Evolutionary conservation across 1,139 yeast species (phyloP).

Genomic region (Sugiyamaella japonica): DNA sequence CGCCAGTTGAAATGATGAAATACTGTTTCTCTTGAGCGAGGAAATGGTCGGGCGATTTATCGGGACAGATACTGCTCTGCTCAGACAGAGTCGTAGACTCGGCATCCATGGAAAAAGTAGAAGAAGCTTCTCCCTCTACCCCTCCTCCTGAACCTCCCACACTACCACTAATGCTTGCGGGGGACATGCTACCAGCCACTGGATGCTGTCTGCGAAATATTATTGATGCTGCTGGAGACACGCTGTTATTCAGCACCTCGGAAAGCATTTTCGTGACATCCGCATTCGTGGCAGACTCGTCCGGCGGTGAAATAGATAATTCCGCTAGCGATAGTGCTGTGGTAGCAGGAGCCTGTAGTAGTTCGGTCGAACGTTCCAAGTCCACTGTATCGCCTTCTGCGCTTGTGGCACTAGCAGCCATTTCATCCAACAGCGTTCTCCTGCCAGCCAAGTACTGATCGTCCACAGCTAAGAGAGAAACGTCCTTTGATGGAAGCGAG

Average conservation of each 20-base stretch:
- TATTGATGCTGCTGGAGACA: not conserved
- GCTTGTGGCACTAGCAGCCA: not conserved
- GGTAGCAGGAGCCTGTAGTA: constrained; percentile 29
- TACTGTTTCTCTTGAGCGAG: constrained; percentile 61
- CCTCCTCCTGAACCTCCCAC: no score
- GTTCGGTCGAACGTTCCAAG: constrained; percentile 14
- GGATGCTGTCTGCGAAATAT: not conserved
- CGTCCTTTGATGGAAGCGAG: not conserved
- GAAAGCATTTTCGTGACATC: constrained; percentile 33
- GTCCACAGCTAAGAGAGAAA: not conserved
- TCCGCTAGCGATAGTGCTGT: constrained; percentile 29
- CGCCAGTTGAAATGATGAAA: constrained; percentile 84
- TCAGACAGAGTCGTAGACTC: not conserved
- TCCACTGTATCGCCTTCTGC: not conserved
- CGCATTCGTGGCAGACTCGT: not conserved
- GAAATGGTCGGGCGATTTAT: constrained; percentile 34
- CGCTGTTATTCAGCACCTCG: constrained; percentile 28
- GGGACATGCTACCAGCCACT: not conserved
- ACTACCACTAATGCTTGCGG: not conserved
- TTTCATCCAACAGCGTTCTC: constrained; percentile 16
- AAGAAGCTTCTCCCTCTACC: not conserved
- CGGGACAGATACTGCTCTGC: not conserved
- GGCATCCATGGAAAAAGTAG: not conserved
- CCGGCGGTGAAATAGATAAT: not conserved
- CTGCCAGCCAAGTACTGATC: not conserved